Conservation (phyloP, 2,329 filamentous ascomycete species). For the Aspergillus tanneri region DNA sequence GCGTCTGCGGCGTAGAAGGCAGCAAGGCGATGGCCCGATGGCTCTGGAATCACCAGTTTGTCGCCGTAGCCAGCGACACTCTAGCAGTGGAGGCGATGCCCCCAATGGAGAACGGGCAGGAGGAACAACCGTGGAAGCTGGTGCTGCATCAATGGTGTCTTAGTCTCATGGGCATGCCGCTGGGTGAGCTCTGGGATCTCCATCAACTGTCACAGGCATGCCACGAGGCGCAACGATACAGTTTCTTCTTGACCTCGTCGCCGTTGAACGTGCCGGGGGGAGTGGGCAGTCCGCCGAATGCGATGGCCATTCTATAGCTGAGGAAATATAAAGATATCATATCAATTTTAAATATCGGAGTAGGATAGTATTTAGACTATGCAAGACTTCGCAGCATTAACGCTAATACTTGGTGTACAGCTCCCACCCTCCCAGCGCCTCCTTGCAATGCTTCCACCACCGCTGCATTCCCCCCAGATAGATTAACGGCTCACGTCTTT, state of each 20-base stretch:
- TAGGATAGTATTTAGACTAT: not conserved
- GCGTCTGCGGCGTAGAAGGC: slow-evolving; percentile 45
- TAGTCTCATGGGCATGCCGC: slow-evolving; percentile 44
- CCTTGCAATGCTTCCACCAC: slow-evolving; percentile 2
- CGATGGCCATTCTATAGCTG: slow-evolving; percentile 24
- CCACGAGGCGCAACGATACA: slow-evolving; percentile 38
- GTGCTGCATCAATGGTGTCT: slow-evolving; percentile 45
- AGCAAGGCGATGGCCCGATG: slow-evolving; percentile 51
- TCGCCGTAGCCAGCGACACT: slow-evolving; percentile 29
- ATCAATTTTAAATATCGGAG: too few relatives aligned
- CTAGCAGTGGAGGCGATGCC: slow-evolving; percentile 29
- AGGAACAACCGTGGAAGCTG: slow-evolving; percentile 13
- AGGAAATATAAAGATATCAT: not conserved
- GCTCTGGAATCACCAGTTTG: slow-evolving; percentile 57
- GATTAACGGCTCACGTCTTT: slow-evolving; percentile 14
- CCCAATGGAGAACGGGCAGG: slow-evolving; percentile 17
- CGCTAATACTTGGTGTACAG: not conserved
- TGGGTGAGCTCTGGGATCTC: slow-evolving; percentile 50
- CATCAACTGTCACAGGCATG: slow-evolving; percentile 43
- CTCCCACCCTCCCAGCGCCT: slow-evolving; percentile 1
- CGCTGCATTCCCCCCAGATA: slow-evolving; percentile 10
- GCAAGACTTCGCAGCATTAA: not conserved
- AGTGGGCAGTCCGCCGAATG: slow-evolving; percentile 35
- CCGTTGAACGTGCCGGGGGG: slow-evolving; percentile 46
- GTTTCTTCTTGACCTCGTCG: slow-evolving; percentile 46